Percentiles rank a stretch among this genome's conserved stretches.
Evolutionary conservation across 768 basidiomycete species (phyloP).

Genomic region (Dictyophora rubrovolvata): DNA sequence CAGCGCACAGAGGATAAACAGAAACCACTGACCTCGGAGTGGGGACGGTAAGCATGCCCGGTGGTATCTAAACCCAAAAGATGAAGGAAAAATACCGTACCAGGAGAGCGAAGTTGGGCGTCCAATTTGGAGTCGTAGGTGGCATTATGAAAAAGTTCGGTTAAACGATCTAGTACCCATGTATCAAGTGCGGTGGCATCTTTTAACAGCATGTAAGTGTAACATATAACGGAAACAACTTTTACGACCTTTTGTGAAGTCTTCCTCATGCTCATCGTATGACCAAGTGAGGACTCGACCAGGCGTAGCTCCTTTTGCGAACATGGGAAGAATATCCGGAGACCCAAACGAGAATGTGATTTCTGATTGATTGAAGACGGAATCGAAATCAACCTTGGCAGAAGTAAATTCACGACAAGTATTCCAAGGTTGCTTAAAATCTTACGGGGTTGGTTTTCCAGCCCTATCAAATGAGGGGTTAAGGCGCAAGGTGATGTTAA

Average conservation of each 20-base stretch:
- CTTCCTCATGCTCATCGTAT: constrained; percentile 69
- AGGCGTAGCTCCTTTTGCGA: constrained; percentile 58
- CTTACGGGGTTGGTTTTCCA: constrained; percentile 78
- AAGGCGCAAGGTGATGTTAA: neutral
- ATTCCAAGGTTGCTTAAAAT: constrained; percentile 5
- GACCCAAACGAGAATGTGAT: constrained; percentile 77
- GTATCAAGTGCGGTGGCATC: constrained; percentile 70
- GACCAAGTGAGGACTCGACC: constrained; percentile 67
- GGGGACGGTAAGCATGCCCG: constrained; percentile 77
- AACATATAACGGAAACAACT: neutral
- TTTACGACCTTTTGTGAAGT: constrained; percentile 68
- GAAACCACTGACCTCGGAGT: constrained; percentile 47
- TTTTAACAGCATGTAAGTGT: constrained; percentile 15
- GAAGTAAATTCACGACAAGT: constrained; percentile 7
- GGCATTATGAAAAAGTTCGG: constrained; percentile 50
- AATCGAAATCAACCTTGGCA: constrained; percentile 64
- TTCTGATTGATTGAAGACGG: constrained; percentile 75
- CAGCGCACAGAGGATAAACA: neutral
- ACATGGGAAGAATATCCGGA: constrained; percentile 86
- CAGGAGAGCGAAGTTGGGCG: constrained; percentile 40
- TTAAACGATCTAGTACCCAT: constrained; percentile 72
- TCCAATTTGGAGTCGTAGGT: constrained; percentile 40
- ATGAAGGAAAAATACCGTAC: constrained; percentile 75
- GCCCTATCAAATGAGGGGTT: constrained; percentile 34
- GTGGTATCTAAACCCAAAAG: constrained; percentile 79